Percentiles rank a stretch among this genome's conserved stretches.
These are phyloP conservation scores for Nannochloropsis gaditana DNA, from an alignment of 108 stramenopile species.

Conservation along the genomic window DNA sequence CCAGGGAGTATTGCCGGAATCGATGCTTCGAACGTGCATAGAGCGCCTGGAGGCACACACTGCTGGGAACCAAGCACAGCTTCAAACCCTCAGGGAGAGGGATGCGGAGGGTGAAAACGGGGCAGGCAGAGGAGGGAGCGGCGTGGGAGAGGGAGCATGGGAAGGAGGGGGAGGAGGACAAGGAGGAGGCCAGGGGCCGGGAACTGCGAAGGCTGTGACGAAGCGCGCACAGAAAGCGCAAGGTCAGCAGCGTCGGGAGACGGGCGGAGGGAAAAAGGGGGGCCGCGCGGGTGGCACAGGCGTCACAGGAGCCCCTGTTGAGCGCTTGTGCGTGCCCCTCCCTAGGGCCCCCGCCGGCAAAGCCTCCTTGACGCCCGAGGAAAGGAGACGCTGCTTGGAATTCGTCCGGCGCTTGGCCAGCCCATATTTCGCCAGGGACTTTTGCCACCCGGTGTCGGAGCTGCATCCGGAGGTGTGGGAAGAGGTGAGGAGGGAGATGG, in stretches of 20 bases:
- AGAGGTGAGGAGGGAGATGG: slow-evolving; percentile 19
- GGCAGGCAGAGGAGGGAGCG: neutral
- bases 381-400: neutral
- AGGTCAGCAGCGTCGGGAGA: no score
- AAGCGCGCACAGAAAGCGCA: no score
- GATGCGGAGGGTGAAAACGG: neutral
- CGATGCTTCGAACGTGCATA: neutral
- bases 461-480: slow-evolving; percentile 9
- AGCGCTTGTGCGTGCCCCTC: neutral
- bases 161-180: no score
- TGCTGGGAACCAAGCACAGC: no score
- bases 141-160: neutral
- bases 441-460: neutral
- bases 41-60: neutral
- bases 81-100: neutral
- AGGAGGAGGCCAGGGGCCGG: no score
- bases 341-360: neutral
- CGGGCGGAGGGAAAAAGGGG: no score
- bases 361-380: neutral
- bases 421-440: neutral
- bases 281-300: no score
- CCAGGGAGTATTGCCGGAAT: neutral
- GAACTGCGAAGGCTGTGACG: no score
- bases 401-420: neutral
- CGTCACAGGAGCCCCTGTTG: neutral